phyloP scores from a whole-genome alignment of 805 yeast species.

The Candida sakaeoensis region DNA sequence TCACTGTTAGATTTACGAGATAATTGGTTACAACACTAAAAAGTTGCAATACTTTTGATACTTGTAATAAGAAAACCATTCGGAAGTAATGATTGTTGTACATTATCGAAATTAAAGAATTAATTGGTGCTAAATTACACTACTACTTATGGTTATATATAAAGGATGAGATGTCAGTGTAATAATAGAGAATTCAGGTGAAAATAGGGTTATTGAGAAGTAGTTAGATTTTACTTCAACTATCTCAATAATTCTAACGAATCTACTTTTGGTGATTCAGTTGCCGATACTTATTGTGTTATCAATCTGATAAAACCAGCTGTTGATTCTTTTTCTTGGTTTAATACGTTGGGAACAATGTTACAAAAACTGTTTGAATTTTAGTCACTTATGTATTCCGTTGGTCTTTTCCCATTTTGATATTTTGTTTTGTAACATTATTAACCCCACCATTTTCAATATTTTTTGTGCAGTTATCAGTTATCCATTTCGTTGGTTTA shows the following conservation, averaged over 20 bases:
- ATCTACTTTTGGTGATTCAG: neutral
- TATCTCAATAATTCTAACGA: neutral
- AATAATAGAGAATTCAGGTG: too few species aligned
- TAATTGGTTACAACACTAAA: too few species aligned
- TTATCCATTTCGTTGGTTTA: neutral
- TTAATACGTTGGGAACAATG: neutral
- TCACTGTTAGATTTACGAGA: too few species aligned
- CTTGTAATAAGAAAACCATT: too few species aligned
- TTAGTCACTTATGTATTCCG: neutral
- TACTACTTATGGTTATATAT: too few species aligned
- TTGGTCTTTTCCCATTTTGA: neutral
- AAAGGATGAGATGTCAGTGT: too few species aligned
- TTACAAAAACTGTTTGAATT: neutral
- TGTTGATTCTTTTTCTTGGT: neutral
- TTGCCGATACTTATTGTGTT: conserved; percentile 1
- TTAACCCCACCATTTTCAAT: conserved; percentile 1
- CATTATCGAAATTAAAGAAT: too few species aligned
- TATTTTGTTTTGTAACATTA: neutral
- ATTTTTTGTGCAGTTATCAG: neutral
- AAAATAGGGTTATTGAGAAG: too few species aligned
- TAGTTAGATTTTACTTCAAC: too few species aligned
- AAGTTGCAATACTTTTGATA: too few species aligned
- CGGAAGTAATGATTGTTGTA: too few species aligned
- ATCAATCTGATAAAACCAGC: conserved; percentile 2
- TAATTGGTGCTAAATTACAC: too few species aligned